These are phyloP conservation scores for sunflower (Helianthus annuus) DNA, from an alignment of 129 eudicot genomes.

Conservation along the genomic window DNA sequence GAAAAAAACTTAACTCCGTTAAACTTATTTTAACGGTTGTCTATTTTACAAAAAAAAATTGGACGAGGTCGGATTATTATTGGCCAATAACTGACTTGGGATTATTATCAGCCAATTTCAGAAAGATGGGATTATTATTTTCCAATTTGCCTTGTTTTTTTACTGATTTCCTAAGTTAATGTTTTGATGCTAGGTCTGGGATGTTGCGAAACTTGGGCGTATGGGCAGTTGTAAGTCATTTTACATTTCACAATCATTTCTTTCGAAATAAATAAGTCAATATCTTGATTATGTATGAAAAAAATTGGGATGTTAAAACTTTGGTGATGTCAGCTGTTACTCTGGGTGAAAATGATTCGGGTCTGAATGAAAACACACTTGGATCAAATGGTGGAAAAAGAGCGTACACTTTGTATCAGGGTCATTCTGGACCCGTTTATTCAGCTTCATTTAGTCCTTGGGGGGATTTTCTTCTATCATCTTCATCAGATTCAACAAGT, in stretches of 20 bases:
- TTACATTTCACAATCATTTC: neutral
- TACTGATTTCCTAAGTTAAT: conserved; percentile 17
- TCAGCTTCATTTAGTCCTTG: conserved; percentile 84
- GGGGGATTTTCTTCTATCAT: conserved; percentile 93
- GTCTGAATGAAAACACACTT: conserved; percentile 45
- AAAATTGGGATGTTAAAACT: conserved; percentile 17
- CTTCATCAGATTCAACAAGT: conserved; percentile 97
- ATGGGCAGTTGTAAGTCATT: conserved; percentile 62
- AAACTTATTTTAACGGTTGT: no score
- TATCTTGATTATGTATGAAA: conserved; percentile 14
- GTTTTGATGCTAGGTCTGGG: conserved; percentile 68
- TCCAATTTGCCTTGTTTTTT: neutral
- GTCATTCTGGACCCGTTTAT: conserved; percentile 97
- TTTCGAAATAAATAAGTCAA: neutral
- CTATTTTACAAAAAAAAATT: no score
- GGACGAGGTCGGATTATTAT: no score
- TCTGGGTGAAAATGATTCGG: conserved; percentile 67
- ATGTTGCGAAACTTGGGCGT: conserved; percentile 94
- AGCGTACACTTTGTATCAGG: conserved; percentile 73
- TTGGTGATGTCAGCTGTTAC: conserved; percentile 47
- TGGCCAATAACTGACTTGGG: no score
- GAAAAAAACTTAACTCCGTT: no score
- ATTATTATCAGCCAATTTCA: no score
- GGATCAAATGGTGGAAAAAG: conserved; percentile 60
- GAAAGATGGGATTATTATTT: no score